phyloP scores from a whole-genome alignment of 495 filamentous ascomycete species.

The Xylaria palmicola region DNA sequence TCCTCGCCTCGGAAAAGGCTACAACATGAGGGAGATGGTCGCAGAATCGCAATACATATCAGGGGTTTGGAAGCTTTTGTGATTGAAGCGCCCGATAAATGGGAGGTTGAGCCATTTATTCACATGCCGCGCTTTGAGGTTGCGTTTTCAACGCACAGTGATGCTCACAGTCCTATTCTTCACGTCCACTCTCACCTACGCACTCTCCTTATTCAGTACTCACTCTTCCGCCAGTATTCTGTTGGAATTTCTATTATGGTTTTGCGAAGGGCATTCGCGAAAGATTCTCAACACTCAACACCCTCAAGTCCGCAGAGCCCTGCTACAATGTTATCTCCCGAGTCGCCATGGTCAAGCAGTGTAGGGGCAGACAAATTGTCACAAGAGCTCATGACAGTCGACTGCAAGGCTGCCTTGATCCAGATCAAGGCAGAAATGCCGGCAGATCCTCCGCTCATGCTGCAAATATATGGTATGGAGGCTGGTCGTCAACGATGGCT shows the following conservation, averaged over 20 bases:
- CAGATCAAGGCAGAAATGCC: conserved; percentile 90
- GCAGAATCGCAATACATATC: conserved; percentile 76
- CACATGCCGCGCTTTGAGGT: conserved; percentile 85
- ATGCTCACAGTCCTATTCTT: conserved; percentile 80
- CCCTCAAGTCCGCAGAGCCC: conserved; percentile 33
- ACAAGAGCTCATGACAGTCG: conserved; percentile 73
- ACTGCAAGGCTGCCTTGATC: conserved; percentile 73
- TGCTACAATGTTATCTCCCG: conserved; percentile 32
- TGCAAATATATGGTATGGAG: conserved; percentile 79
- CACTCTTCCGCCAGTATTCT: conserved; percentile 92
- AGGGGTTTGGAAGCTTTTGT: conserved; percentile 85
- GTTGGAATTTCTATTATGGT: conserved; percentile 77
- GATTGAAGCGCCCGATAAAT: conserved; percentile 78
- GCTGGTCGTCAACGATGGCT: conserved; percentile 83
- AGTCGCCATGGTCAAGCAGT: conserved; percentile 27
- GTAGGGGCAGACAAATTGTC: conserved; percentile 32
- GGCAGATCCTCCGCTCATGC: conserved; percentile 81
- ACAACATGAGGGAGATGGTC: conserved; percentile 70
- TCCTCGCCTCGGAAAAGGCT: conserved; percentile 59
- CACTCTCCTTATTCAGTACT: conserved; percentile 81
- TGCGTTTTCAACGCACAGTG: conserved; percentile 78
- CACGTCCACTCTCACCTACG: conserved; percentile 80
- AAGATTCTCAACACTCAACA: conserved; percentile 27
- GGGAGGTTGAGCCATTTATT: conserved; percentile 83
- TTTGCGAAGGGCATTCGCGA: conserved; percentile 70